Evolutionary conservation across 106 monocot genomes (phyloP).

Genomic region (Phalaenopsis equestris): DNA sequence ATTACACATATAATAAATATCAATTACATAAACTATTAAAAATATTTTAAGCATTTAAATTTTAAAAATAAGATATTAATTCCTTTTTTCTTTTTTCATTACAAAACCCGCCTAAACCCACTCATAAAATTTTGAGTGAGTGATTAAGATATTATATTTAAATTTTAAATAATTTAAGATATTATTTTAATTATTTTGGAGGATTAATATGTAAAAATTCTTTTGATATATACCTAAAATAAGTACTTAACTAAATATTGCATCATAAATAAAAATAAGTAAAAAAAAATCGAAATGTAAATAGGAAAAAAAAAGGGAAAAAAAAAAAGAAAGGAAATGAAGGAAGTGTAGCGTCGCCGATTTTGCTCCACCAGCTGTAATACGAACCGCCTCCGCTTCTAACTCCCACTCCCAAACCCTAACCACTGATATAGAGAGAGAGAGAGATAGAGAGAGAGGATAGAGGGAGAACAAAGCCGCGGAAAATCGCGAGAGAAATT

Average conservation of each 20-base stretch:
- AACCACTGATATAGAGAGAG: neutral
- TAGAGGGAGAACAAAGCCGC: neutral
- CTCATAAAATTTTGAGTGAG: too few species aligned
- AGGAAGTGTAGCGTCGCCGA: neutral
- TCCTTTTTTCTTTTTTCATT: too few species aligned
- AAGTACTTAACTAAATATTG: neutral
- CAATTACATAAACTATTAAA: too few species aligned
- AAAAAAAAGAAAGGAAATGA: neutral
- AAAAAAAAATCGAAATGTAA: neutral
- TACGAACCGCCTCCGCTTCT: constrained; percentile 6
- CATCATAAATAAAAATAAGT: neutral
- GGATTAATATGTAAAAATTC: too few species aligned
- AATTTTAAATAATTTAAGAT: too few species aligned
- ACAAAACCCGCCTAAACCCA: too few species aligned
- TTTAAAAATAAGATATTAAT: too few species aligned
- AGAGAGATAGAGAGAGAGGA: neutral
- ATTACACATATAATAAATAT: too few species aligned
- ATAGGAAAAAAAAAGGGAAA: neutral
- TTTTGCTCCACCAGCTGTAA: constrained; percentile 3
- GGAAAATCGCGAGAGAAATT: neutral
- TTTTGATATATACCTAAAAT: too few species aligned
- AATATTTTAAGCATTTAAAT: too few species aligned
- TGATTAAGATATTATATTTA: too few species aligned
- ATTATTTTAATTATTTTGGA: too few species aligned
- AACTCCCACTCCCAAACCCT: constrained; percentile 2